These are phyloP conservation scores for Ogataea parapolymorpha DNA, from an alignment of 805 yeast species.

Conservation along the genomic window DNA sequence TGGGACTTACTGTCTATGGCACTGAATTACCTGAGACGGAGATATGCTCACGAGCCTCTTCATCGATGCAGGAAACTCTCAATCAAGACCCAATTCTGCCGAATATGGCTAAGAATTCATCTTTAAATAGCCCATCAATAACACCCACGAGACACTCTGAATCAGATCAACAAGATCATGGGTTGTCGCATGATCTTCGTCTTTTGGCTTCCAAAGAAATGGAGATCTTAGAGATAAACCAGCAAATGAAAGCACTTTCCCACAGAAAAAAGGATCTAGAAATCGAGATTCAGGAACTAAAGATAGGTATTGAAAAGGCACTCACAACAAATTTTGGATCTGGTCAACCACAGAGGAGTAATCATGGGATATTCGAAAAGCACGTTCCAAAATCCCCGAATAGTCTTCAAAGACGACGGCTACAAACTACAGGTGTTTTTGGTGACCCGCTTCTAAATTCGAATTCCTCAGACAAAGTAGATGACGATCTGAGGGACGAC, in stretches of 20 bases:
- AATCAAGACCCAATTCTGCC: background rate
- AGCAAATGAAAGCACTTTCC: slow-evolving; percentile 44
- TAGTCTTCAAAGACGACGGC: slow-evolving; percentile 12
- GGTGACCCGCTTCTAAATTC: slow-evolving; percentile 23
- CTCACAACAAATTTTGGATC: slow-evolving; percentile 39
- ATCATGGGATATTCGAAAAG: slow-evolving; percentile 7
- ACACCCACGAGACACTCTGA: background rate
- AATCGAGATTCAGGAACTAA: slow-evolving; percentile 48
- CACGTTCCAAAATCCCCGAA: slow-evolving; percentile 23
- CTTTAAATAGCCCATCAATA: background rate
- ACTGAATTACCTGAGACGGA: slow-evolving; percentile 4
- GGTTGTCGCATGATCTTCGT: slow-evolving; percentile 52
- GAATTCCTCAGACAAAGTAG: background rate
- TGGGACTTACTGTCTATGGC: slow-evolving; percentile 31
- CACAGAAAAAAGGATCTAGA: slow-evolving; percentile 40
- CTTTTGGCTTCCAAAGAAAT: slow-evolving; percentile 66
- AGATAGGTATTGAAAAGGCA: slow-evolving; percentile 44
- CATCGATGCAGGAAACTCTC: background rate
- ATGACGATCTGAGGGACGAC: background rate
- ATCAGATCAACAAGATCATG: background rate
- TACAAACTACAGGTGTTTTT: slow-evolving; percentile 14
- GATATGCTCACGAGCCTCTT: background rate
- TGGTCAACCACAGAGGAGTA: background rate
- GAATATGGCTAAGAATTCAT: background rate
- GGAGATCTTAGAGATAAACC: slow-evolving; percentile 62